Conservation (phyloP, 2,329 filamentous ascomycete species). For the Fusarium tjaetaba region DNA sequence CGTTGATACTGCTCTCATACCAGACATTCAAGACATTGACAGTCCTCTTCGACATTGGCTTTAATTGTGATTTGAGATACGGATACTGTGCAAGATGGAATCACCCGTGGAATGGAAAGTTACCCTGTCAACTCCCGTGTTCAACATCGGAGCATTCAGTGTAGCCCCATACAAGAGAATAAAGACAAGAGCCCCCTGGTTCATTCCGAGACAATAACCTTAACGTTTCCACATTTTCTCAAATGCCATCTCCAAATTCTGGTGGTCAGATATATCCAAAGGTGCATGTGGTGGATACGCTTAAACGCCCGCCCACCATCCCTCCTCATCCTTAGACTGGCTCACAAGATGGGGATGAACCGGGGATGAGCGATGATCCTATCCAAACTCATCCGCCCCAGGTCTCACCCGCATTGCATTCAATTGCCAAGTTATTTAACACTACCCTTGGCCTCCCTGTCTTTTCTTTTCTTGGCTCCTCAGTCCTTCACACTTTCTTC, state of each 20-base stretch:
- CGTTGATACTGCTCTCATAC: neutral
- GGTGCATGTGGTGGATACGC: conserved; percentile 6
- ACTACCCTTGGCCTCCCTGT: neutral
- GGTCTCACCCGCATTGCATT: neutral
- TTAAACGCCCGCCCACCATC: neutral
- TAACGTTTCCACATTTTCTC: conserved; percentile 20
- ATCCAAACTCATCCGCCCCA: conserved; percentile 15
- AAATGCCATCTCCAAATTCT: neutral
- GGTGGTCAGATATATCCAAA: neutral
- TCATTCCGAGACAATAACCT: neutral
- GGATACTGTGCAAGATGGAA: neutral
- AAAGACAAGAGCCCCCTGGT: conserved; percentile 9
- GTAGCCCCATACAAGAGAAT: neutral
- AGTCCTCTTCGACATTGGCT: accelerated
- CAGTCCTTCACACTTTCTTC: neutral
- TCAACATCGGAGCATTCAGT: conserved; percentile 1
- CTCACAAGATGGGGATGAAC: conserved; percentile 10
- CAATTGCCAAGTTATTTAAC: conserved; percentile 16
- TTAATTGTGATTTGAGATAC: neutral
- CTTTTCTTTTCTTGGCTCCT: neutral
- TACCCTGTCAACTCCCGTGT: neutral
- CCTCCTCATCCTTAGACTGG: neutral
- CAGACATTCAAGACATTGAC: neutral
- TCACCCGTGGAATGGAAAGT: neutral
- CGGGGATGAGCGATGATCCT: conserved; percentile 23